Conservation (phyloP, 441 rosid species). For the Lepidium campestre region DNA sequence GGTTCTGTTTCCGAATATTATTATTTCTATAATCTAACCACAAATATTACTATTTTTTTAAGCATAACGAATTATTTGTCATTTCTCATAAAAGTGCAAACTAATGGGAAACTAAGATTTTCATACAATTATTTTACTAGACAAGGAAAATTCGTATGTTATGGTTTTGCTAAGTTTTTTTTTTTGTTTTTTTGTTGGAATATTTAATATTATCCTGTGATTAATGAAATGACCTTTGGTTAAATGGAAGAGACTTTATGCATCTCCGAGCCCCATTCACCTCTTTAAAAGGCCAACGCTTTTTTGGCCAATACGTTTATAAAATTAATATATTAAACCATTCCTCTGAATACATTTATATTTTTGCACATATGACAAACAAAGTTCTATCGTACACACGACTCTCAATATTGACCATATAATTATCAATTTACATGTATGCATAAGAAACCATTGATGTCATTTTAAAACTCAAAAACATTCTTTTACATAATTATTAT, state of each 20-base stretch:
- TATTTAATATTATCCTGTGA: neutral
- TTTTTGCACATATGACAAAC: neutral
- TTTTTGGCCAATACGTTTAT: conserved; percentile 6
- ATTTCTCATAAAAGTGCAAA: too few relatives aligned
- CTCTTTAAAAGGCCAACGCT: conserved; percentile 22
- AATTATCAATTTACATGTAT: neutral
- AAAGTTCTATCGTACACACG: neutral
- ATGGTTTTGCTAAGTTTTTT: neutral
- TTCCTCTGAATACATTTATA: neutral
- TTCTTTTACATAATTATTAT: too few relatives aligned
- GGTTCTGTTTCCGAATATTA: neutral
- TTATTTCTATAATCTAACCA: too few relatives aligned
- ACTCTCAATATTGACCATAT: neutral
- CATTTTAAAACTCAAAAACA: too few relatives aligned
- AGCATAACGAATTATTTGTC: too few relatives aligned
- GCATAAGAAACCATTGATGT: neutral
- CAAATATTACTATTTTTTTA: too few relatives aligned
- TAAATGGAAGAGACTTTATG: neutral
- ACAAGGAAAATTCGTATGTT: too few relatives aligned
- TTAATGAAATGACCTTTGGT: conserved; percentile 24
- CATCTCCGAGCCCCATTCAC: conserved; percentile 11
- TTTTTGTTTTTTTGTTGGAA: neutral
- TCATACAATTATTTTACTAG: too few relatives aligned
- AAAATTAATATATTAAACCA: neutral
- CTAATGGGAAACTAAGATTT: too few relatives aligned